Evolutionary conservation across 768 basidiomycete species (phyloP).

Genomic region (Pholiota conissans): DNA sequence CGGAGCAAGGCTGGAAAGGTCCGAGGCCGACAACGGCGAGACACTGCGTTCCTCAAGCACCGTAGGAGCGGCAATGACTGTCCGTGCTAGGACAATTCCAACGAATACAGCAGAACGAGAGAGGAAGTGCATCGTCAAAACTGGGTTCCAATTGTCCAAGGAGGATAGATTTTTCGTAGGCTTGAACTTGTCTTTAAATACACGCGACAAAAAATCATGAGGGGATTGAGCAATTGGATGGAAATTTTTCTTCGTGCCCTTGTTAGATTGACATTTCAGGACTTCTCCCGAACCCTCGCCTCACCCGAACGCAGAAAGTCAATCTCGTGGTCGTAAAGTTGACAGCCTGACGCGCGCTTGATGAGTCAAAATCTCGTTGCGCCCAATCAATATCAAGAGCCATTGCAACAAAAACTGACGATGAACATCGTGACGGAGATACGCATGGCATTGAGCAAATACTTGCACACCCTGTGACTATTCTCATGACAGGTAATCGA

Average conservation of each 20-base stretch:
- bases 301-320: neutral
- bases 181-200: neutral
- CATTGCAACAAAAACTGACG: neutral
- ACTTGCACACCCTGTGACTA: constrained; percentile 1
- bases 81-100: neutral
- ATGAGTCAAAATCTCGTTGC: neutral
- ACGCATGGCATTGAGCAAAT: constrained; percentile 1
- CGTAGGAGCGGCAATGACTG: constrained; percentile 16
- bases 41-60: constrained; percentile 20
- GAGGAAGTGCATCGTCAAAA: constrained; percentile 3
- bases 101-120: constrained; percentile 4
- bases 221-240: neutral
- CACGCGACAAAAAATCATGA: neutral
- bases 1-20: constrained; percentile 18
- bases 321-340: neutral
- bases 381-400: neutral
- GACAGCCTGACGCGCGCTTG: neutral
- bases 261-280: neutral
- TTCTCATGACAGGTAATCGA: constrained; percentile 5
- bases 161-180: neutral
- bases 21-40: constrained; percentile 25
- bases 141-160: neutral
- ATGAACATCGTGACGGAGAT: constrained; percentile 4
- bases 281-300: neutral
- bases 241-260: neutral